Evolutionary conservation across 345 rosid species (phyloP).

Genomic region (Pelargonium nanum): DNA sequence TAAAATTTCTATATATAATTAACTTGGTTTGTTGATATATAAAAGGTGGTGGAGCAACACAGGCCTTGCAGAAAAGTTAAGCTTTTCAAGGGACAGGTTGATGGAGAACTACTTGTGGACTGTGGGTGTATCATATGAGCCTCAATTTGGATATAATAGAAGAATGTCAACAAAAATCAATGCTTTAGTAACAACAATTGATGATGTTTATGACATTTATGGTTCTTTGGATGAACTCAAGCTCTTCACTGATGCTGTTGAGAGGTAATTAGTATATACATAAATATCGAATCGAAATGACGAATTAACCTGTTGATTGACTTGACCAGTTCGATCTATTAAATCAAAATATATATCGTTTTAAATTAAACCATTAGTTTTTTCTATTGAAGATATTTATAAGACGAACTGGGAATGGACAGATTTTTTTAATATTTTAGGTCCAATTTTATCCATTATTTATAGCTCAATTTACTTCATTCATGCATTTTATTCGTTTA

Average conservation of each 20-base stretch:
- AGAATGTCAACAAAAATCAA: slow-evolving; percentile 28
- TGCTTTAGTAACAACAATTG: slow-evolving; percentile 22
- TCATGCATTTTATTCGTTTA: too few species aligned
- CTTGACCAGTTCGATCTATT: too few species aligned
- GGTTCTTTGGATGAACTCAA: slow-evolving; percentile 31
- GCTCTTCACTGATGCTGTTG: slow-evolving; percentile 27
- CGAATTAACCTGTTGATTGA: too few species aligned
- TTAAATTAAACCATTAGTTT: too few species aligned
- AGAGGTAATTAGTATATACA: too few species aligned
- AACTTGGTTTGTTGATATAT: neutral
- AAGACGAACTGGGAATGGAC: too few species aligned
- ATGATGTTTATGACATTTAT: slow-evolving; percentile 37
- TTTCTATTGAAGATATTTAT: too few species aligned
- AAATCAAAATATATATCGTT: too few species aligned
- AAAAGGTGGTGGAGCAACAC: slow-evolving; percentile 34
- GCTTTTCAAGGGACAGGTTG: slow-evolving; percentile 36
- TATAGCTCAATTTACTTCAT: too few species aligned
- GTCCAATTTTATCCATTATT: too few species aligned
- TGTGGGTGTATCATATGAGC: slow-evolving; percentile 22
- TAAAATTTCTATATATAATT: neutral
- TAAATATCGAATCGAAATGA: too few species aligned
- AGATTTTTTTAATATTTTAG: too few species aligned
- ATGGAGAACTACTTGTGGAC: slow-evolving; percentile 43
- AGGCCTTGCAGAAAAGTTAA: slow-evolving; percentile 18
- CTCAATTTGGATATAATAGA: slow-evolving; percentile 17